A percentile compares a stretch with the other conserved stretches of the same genome.
phyloP scores from a whole-genome alignment of 2,329 filamentous ascomycete species.

The Dryadomyces quercivorus region DNA sequence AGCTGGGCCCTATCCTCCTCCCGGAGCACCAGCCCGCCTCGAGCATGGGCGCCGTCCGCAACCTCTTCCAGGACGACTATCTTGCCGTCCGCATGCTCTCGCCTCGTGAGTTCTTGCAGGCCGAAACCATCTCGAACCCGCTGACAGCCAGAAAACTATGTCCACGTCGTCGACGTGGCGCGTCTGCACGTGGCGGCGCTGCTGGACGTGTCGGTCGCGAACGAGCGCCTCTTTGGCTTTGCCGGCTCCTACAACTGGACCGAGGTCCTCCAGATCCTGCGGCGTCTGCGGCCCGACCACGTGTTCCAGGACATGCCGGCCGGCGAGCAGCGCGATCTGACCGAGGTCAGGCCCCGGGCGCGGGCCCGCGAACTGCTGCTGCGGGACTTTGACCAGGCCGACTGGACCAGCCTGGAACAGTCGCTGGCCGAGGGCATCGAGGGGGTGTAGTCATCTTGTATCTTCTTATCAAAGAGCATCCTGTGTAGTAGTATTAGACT shows the following conservation, averaged over 20 bases:
- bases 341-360: not conserved
- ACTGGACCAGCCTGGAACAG: not conserved
- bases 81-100: not conserved
- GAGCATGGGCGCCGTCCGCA: slow-evolving; percentile 3
- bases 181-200: slow-evolving; percentile 16
- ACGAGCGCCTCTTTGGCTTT: slow-evolving; percentile 16
- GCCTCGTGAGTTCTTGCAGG: too few species aligned
- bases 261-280: slow-evolving; percentile 10
- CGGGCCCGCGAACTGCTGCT: slow-evolving; percentile 1
- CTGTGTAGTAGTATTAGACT: too few species aligned
- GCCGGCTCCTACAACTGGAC: slow-evolving; percentile 13
- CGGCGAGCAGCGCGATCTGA: not conserved
- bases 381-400: slow-evolving; percentile 1
- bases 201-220: slow-evolving; percentile 12
- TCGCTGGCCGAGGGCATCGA: not conserved
- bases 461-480: too few species aligned
- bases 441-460: too few species aligned
- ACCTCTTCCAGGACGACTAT: not conserved
- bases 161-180: slow-evolving; percentile 5
- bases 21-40: not conserved
- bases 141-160: slow-evolving; percentile 1
- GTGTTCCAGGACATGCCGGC: slow-evolving; percentile 7
- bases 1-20: slow-evolving; percentile 1
- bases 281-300: slow-evolving; percentile 9
- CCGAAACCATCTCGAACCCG: too few species aligned